A percentile compares a stretch with the other conserved stretches of the same genome.
Evolutionary conservation across 148 eudicot genomes (phyloP).

Genomic region (Heliamphora exappendiculata): DNA sequence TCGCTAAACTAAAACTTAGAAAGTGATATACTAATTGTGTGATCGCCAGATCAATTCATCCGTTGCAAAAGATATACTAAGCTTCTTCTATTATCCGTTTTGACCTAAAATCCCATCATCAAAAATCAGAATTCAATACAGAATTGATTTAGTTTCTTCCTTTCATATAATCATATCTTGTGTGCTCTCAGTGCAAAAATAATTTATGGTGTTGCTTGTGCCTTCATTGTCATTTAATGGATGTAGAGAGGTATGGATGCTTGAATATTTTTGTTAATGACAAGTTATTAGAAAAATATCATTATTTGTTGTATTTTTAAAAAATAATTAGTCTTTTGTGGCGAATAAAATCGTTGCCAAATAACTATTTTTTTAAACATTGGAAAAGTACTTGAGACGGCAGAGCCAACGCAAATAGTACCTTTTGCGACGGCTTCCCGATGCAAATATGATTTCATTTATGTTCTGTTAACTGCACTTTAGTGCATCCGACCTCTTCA

Average conservation of each 20-base stretch:
- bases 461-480: too few species aligned
- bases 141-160: background rate
- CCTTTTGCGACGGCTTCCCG: background rate
- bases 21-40: background rate
- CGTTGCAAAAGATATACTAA: background rate
- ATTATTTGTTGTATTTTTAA: too few species aligned
- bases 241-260: too few species aligned
- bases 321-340: too few species aligned
- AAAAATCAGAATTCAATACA: background rate
- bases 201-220: background rate
- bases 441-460: too few species aligned
- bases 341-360: too few species aligned
- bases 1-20: background rate
- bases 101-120: background rate
- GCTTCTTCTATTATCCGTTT: background rate
- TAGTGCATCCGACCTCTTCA: background rate
- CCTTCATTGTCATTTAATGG: too few species aligned
- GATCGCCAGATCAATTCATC: background rate
- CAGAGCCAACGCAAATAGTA: background rate
- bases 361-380: too few species aligned
- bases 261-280: too few species aligned
- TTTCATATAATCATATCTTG: background rate
- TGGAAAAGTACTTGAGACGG: too few species aligned
- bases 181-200: background rate
- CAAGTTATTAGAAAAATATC: too few species aligned